phyloP scores from a whole-genome alignment of 2,329 filamentous ascomycete genomes.

The Alternaria brassicae region DNA sequence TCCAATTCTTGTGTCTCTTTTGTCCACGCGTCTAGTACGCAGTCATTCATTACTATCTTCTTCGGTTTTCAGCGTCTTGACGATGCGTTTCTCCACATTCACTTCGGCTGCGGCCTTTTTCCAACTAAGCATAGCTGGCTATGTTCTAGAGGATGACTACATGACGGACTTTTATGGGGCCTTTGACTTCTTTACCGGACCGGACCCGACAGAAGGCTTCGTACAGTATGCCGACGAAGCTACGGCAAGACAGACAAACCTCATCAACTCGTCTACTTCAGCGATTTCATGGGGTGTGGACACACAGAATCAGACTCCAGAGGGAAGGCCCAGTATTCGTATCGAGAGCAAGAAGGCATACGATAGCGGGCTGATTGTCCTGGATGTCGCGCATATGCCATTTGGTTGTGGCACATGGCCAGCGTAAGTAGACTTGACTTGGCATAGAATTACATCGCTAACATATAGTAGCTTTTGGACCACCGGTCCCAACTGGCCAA shows the following conservation, averaged over 20 bases:
- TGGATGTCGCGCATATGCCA: conserved; percentile 61
- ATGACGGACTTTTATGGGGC: conserved; percentile 54
- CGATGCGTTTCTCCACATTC: conserved; percentile 48
- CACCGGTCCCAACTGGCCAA: conserved; percentile 42
- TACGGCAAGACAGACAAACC: conserved; percentile 50
- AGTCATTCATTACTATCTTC: conserved; percentile 39
- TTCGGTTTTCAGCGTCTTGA: conserved; percentile 32
- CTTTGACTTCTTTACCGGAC: conserved; percentile 54
- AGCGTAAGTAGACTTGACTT: conserved; percentile 40
- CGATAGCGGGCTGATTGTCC: conserved; percentile 56
- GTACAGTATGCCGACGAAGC: conserved; percentile 51
- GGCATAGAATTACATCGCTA: conserved; percentile 3
- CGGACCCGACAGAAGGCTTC: conserved; percentile 56
- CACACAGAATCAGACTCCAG: conserved; percentile 44
- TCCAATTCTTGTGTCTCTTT: conserved; percentile 29
- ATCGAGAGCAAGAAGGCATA: conserved; percentile 57
- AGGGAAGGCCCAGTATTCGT: conserved; percentile 56
- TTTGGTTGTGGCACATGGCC: conserved; percentile 61
- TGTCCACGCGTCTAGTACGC: conserved; percentile 45
- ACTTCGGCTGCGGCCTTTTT: conserved; percentile 45
- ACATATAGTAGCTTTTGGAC: conserved; percentile 42
- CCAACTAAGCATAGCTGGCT: conserved; percentile 50
- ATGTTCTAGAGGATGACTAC: conserved; percentile 52
- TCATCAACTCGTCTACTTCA: conserved; percentile 49
- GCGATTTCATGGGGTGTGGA: conserved; percentile 58